Percentiles rank a stretch among this genome's conserved stretches.
These are phyloP conservation scores for Fraxinus latifolia DNA, from an alignment of 305 asterid genomes.

Conservation along the genomic window DNA sequence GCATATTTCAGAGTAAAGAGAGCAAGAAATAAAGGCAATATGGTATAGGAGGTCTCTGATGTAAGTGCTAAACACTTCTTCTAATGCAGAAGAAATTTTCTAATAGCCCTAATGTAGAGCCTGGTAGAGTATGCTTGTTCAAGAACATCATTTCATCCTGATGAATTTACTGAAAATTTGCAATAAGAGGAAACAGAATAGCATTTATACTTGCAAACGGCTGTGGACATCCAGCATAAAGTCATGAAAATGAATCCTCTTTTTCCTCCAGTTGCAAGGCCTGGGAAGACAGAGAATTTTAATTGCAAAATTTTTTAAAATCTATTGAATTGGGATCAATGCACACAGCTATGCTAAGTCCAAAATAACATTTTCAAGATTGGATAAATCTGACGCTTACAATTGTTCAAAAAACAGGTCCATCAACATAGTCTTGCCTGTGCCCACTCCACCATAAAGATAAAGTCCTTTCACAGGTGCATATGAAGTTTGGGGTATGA, in stretches of 20 bases:
- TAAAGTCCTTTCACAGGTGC: slow-evolving; percentile 94
- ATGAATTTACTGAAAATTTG: slow-evolving; percentile 7
- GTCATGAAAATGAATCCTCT: slow-evolving; percentile 96
- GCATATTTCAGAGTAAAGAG: background rate
- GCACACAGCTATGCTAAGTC: background rate
- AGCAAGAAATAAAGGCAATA: background rate
- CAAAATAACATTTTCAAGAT: slow-evolving; percentile 13
- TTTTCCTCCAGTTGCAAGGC: slow-evolving; percentile 90
- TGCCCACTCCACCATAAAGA: slow-evolving; percentile 97
- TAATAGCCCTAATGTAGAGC: slow-evolving; percentile 12
- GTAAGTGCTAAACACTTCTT: background rate
- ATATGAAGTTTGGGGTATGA: slow-evolving; percentile 61
- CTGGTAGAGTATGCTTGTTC: slow-evolving; percentile 14
- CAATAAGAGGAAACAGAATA: slow-evolving; percentile 2
- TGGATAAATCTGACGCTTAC: slow-evolving; percentile 39
- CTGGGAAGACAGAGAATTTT: slow-evolving; percentile 36
- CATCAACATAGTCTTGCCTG: slow-evolving; percentile 99
- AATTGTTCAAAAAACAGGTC: slow-evolving; percentile 76
- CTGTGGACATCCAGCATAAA: slow-evolving; percentile 91
- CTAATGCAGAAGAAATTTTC: slow-evolving; percentile 6
- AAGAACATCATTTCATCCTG: background rate
- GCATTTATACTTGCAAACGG: slow-evolving; percentile 65
- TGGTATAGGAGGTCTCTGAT: background rate
- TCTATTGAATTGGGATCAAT: background rate
- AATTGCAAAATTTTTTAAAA: slow-evolving; percentile 5